These are phyloP conservation scores for Chrysoporthe deuterocubensis DNA, from an alignment of 2,329 filamentous ascomycete species.

Conservation along the genomic window DNA sequence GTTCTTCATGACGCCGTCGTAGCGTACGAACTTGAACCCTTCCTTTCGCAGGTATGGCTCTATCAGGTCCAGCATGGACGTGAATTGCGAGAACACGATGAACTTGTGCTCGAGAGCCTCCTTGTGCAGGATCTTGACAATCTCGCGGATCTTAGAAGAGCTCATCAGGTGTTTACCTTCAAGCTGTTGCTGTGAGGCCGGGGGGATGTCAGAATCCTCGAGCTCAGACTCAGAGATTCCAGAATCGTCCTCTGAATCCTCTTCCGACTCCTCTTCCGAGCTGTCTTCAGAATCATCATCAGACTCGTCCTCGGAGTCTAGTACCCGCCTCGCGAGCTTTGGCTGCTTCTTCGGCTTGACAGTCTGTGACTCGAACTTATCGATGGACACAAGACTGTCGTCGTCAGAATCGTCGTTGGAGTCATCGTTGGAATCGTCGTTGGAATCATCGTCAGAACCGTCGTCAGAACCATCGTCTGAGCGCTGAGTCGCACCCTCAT, in stretches of 20 bases:
- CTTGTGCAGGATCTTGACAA: constrained; percentile 77
- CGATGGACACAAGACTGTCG: constrained; percentile 44
- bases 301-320: constrained; percentile 41
- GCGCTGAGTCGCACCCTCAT: constrained; percentile 21
- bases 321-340: constrained; percentile 30
- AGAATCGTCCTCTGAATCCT: constrained; percentile 29
- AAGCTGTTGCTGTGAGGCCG: constrained; percentile 8
- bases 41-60: constrained; percentile 84
- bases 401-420: constrained; percentile 37
- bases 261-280: neutral
- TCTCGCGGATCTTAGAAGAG: constrained; percentile 90
- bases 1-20: constrained; percentile 95
- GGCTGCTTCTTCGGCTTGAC: constrained; percentile 39
- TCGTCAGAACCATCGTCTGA: constrained; percentile 37
- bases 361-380: constrained; percentile 41
- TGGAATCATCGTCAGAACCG: constrained; percentile 38
- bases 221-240: constrained; percentile 48
- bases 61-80: constrained; percentile 94
- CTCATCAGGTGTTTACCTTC: constrained; percentile 53
- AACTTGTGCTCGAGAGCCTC: constrained; percentile 89
- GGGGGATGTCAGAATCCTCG: constrained; percentile 30
- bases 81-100: constrained; percentile 98
- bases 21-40: constrained; percentile 80
- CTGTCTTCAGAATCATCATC: constrained; percentile 31
- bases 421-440: constrained; percentile 31